Conservation (phyloP, 2,329 filamentous ascomycete genomes). For the Exserohilum turcica region DNA sequence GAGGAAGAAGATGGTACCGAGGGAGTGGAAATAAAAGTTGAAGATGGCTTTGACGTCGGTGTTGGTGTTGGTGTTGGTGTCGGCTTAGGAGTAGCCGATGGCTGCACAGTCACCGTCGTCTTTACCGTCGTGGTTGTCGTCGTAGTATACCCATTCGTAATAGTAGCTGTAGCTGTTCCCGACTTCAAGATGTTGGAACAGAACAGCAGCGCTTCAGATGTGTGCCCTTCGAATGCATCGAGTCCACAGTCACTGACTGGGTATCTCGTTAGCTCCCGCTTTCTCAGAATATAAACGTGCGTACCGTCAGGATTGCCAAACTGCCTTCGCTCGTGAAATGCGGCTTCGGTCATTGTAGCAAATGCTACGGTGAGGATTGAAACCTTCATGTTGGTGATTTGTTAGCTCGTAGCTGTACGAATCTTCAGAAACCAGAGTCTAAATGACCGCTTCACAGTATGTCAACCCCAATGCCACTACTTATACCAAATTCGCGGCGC, state of each 20-base stretch:
- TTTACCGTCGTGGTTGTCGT: slow-evolving; percentile 33
- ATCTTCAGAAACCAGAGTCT: neutral
- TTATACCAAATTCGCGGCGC: slow-evolving; percentile 26
- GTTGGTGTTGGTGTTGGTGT: slow-evolving; percentile 19
- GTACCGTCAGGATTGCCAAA: slow-evolving; percentile 31
- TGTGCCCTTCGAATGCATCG: slow-evolving; percentile 39
- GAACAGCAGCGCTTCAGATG: slow-evolving; percentile 36
- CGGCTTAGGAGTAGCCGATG: slow-evolving; percentile 15
- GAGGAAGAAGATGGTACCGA: neutral
- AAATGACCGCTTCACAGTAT: slow-evolving; percentile 7
- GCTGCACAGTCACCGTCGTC: slow-evolving; percentile 30
- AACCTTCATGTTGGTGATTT: slow-evolving; percentile 29
- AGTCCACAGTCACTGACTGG: slow-evolving; percentile 34
- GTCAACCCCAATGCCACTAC: slow-evolving; percentile 17
- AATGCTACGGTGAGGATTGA: slow-evolving; percentile 29
- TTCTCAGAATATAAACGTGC: neutral
- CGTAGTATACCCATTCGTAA: slow-evolving; percentile 23
- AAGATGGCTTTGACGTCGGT: slow-evolving; percentile 20
- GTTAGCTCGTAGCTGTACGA: neutral
- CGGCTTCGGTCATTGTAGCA: slow-evolving; percentile 28
- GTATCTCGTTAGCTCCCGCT: slow-evolving; percentile 3
- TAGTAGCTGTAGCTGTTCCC: slow-evolving; percentile 33
- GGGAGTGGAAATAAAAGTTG: slow-evolving; percentile 10
- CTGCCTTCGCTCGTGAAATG: slow-evolving; percentile 31
- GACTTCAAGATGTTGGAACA: slow-evolving; percentile 37